Conservation (phyloP, 352 stramenopile species). For the Phytophthora boehmeriae region DNA sequence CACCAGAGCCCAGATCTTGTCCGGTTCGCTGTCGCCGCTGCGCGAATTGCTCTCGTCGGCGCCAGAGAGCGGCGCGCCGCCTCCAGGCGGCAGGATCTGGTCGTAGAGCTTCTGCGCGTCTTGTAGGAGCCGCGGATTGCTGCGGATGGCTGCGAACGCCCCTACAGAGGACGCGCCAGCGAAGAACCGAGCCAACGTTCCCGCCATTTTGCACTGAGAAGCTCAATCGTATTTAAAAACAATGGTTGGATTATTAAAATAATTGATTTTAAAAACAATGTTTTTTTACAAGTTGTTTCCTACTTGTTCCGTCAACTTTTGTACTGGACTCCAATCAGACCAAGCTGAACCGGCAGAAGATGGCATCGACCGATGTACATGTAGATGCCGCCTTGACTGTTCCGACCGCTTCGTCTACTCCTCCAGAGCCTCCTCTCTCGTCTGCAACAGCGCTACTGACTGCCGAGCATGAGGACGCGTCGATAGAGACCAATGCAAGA, state of each 20-base stretch:
- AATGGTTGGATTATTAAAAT: too few relatives aligned
- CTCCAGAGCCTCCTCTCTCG: not conserved
- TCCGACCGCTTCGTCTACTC: not conserved
- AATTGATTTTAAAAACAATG: too few relatives aligned
- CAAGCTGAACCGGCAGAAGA: too few relatives aligned
- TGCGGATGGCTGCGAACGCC: slow-evolving; percentile 30
- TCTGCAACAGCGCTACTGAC: not conserved
- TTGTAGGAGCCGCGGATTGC: slow-evolving; percentile 32
- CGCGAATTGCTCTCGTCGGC: slow-evolving; percentile 27
- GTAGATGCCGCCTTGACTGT: not conserved
- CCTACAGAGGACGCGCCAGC: slow-evolving; percentile 7
- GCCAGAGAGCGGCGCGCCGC: slow-evolving; percentile 7
- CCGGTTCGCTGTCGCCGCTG: slow-evolving; percentile 27
- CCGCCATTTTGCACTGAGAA: slow-evolving; percentile 42
- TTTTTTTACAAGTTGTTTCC: too few relatives aligned
- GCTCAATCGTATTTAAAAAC: too few relatives aligned
- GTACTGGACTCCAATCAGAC: too few relatives aligned
- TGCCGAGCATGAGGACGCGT: slow-evolving; percentile 3
- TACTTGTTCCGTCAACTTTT: too few relatives aligned
- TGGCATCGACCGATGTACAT: too few relatives aligned
- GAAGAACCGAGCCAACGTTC: slow-evolving; percentile 39
- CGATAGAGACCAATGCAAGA: not conserved
- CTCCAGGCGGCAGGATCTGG: slow-evolving; percentile 35
- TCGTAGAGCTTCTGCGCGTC: slow-evolving; percentile 47
- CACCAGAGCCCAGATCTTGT: slow-evolving; percentile 52